Base-by-base conservation (phyloP, 2,329 filamentous ascomycete genomes). In the Aspergillus ochraceoroseus region DNA sequence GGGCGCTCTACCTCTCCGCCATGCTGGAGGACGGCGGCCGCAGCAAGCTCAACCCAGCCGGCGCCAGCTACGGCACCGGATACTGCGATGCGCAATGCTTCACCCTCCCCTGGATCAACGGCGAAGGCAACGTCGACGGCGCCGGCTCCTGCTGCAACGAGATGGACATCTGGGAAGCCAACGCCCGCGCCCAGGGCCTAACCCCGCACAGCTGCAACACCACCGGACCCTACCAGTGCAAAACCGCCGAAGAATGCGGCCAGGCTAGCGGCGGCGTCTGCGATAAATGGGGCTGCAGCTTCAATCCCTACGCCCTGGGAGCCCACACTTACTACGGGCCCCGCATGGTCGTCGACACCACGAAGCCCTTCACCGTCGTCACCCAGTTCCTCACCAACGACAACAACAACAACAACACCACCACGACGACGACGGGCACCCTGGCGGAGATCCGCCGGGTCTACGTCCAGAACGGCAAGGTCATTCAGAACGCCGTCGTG, bases 81-180 rank as follows among this genome's bases (percentile, higher is more conserved):
- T 81, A 82, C 61, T 82, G 78, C 32, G 75, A 79, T 52, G 71
- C 75, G 2, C 75, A 78, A 52, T 79, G 75, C 53, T 67, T 60
- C 23, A 50, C 62, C 56, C 54, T 68, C 41, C 49, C 67, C n/a
- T 73, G 70, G 34, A 76, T 77, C 47, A 74, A 76, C 51, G 71
- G 71, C 44, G 74, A 63, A 32, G 54, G 65, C 14, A 80, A 80
- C 55, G 63, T 70, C 15, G 67, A 71, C 11, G 63, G 64, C 9
- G 59, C 68, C 17, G 79, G 80, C 28, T 66, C 77, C 17, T 82
- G 79, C 70, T 83, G 79, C 62, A 67, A 73, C 41, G 80, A 83
- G 62, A 79, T 83, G 73, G 79, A 83, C 51, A 70, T 80, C 60
- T 82, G 78, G 78, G 79, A 83, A 65, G 79, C 79, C 52, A 83